phyloP scores from a whole-genome alignment of 1,284 basidiomycete genomes.

The Papiliotrema nemorosa region DNA sequence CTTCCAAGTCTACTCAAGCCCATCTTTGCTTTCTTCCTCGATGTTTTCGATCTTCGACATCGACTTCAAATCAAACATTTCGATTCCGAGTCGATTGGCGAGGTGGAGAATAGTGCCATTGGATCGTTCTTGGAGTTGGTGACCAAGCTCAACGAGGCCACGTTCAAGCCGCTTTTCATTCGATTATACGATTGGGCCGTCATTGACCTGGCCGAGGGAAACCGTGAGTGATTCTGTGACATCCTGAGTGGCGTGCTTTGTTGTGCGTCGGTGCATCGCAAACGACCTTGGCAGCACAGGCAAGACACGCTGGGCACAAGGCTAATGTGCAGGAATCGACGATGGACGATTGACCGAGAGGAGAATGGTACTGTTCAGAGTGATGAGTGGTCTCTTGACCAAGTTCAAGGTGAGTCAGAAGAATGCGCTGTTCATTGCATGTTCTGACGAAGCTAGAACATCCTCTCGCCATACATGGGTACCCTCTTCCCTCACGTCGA shows the following conservation, averaged over 20 bases:
- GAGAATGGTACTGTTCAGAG: conserved; percentile 66
- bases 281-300: no score
- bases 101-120: conserved; percentile 53
- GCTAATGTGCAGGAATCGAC: conserved; percentile 20
- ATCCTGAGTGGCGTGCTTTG: background rate
- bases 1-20: conserved; percentile 68
- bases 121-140: conserved; percentile 82
- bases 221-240: conserved; percentile 50
- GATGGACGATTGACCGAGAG: conserved; percentile 42
- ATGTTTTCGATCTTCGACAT: conserved; percentile 66
- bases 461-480: conserved; percentile 88
- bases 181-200: conserved; percentile 96
- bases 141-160: conserved; percentile 86
- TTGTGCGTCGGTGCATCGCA: no score
- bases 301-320: no score
- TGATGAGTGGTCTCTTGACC: conserved; percentile 68
- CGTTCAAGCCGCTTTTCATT: conserved; percentile 90
- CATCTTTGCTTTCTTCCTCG: conserved; percentile 77
- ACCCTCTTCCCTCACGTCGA: conserved; percentile 68
- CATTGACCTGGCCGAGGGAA: conserved; percentile 53
- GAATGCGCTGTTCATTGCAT: no score
- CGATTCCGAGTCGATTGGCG: conserved; percentile 47
- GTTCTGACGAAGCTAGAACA: conserved; percentile 53
- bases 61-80: conserved; percentile 41
- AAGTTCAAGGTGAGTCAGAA: conserved; percentile 69